Conservation (phyloP, 2,329 filamentous ascomycete species). For the Nigrospora osmanthi region DNA sequence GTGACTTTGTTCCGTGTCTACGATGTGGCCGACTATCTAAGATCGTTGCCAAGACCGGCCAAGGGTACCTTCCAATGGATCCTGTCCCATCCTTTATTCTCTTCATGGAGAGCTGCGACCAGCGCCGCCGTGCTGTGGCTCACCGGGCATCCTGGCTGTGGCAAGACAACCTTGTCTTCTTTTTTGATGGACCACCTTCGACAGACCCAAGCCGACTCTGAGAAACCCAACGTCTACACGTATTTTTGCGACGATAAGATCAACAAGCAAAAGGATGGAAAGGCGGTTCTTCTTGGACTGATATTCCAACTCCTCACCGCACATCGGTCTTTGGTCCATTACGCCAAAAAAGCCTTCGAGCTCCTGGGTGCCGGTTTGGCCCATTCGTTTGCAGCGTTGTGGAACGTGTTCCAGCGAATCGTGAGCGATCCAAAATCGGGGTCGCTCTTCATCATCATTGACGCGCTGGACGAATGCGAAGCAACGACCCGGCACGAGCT, state of each 20-base stretch:
- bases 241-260: conserved; percentile 28
- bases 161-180: conserved; percentile 26
- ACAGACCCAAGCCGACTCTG: conserved; percentile 2
- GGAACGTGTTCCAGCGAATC: conserved; percentile 24
- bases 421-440: conserved; percentile 18
- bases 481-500: conserved; percentile 14
- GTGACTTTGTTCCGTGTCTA: conserved; percentile 21
- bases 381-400: conserved; percentile 24
- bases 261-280: conserved; percentile 23
- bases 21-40: conserved; percentile 20
- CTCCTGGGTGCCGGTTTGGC: conserved; percentile 19
- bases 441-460: conserved; percentile 22
- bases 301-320: conserved; percentile 25
- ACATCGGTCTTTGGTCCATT: conserved; percentile 21
- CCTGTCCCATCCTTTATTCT: conserved; percentile 17
- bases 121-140: conserved; percentile 25
- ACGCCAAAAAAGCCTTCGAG: conserved; percentile 22
- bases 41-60: conserved; percentile 17
- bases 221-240: conserved; percentile 16
- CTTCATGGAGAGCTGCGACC: conserved; percentile 19
- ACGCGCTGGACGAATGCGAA: conserved; percentile 31
- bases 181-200: conserved; percentile 23
- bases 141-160: conserved; percentile 26
- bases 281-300: conserved; percentile 23
- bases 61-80: conserved; percentile 29